phyloP scores from a whole-genome alignment of 148 eudicot genomes.

The Oxyria digyna region DNA sequence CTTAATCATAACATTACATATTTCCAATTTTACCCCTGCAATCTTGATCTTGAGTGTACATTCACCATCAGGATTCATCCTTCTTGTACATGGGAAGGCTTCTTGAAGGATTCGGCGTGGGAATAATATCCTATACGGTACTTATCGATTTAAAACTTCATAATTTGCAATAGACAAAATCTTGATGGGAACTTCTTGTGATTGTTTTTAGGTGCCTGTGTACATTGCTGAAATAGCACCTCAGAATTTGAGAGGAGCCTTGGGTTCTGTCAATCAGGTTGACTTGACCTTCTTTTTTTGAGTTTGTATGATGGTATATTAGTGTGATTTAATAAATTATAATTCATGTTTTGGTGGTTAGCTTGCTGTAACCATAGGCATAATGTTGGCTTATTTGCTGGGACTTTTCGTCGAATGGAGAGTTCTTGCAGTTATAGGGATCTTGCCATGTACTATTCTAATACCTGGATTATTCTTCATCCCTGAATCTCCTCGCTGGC shows the following conservation, averaged over 20 bases:
- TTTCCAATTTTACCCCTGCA: too few relatives aligned
- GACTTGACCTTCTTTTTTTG: constrained; percentile 7
- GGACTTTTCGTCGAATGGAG: constrained; percentile 91
- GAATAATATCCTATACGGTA: constrained; percentile 84
- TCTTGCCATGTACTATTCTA: constrained; percentile 67
- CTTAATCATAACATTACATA: not conserved
- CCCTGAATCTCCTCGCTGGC: constrained; percentile 98
- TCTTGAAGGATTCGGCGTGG: constrained; percentile 96
- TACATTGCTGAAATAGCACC: constrained; percentile 97
- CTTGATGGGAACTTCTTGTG: not conserved
- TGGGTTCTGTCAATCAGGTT: constrained; percentile 96
- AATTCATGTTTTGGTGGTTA: constrained; percentile 12
- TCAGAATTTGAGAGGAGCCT: constrained; percentile 76
- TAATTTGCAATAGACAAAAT: not conserved
- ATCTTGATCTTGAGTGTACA: not conserved
- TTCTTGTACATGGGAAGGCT: constrained; percentile 91
- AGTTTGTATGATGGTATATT: not conserved
- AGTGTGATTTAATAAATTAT: not conserved
- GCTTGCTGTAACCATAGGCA: constrained; percentile 93
- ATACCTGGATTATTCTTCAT: constrained; percentile 94
- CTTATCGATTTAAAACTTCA: not conserved
- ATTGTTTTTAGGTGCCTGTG: constrained; percentile 66
- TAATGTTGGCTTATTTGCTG: constrained; percentile 78
- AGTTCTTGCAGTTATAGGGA: constrained; percentile 75
- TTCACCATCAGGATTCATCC: constrained; percentile 46